phyloP scores from a whole-genome alignment of 2,329 filamentous ascomycete species.

The Xylariales sp. region DNA sequence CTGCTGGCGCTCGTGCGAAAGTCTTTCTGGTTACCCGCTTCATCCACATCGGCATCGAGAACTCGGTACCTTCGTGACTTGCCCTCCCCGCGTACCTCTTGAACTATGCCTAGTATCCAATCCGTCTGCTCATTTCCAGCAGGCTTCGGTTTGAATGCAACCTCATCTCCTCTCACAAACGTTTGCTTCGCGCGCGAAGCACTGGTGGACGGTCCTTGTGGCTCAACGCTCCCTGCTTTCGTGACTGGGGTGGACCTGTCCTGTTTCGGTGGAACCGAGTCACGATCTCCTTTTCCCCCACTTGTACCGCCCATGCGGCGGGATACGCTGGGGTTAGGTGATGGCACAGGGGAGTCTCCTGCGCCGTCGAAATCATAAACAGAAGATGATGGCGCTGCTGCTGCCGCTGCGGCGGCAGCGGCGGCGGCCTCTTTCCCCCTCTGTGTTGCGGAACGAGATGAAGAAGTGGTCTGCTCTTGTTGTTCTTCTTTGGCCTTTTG shows the following conservation, averaged over 20 bases:
- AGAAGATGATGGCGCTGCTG: slow-evolving; percentile 21
- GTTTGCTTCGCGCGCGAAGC: slow-evolving; percentile 47
- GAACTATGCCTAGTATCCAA: slow-evolving; percentile 76
- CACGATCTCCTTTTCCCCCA: slow-evolving; percentile 34
- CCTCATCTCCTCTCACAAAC: slow-evolving; percentile 59
- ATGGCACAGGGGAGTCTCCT: slow-evolving; percentile 37
- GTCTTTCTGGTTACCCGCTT: slow-evolving; percentile 59
- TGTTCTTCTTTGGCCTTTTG: slow-evolving; percentile 36
- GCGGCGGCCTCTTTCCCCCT: slow-evolving; percentile 21
- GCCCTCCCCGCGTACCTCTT: slow-evolving; percentile 69
- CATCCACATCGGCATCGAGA: slow-evolving; percentile 74
- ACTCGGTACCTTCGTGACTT: slow-evolving; percentile 77
- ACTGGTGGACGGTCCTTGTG: slow-evolving; percentile 34
- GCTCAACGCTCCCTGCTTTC: slow-evolving; percentile 44
- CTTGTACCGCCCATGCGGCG: slow-evolving; percentile 28
- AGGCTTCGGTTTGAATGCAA: slow-evolving; percentile 61
- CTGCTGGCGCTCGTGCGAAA: slow-evolving; percentile 70
- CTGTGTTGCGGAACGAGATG: slow-evolving; percentile 18
- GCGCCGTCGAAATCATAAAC: slow-evolving; percentile 40
- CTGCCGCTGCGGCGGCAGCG: no score
- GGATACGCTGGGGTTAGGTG: slow-evolving; percentile 29
- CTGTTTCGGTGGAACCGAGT: slow-evolving; percentile 51
- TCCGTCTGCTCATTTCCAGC: slow-evolving; percentile 47
- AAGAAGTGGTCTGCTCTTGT: slow-evolving; percentile 22
- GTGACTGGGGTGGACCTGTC: slow-evolving; percentile 32